A percentile compares a stretch with the other conserved stretches of the same genome.
Evolutionary conservation across 2,329 filamentous ascomycete species (phyloP).

Genomic region (Clonostachys chloroleuca): DNA sequence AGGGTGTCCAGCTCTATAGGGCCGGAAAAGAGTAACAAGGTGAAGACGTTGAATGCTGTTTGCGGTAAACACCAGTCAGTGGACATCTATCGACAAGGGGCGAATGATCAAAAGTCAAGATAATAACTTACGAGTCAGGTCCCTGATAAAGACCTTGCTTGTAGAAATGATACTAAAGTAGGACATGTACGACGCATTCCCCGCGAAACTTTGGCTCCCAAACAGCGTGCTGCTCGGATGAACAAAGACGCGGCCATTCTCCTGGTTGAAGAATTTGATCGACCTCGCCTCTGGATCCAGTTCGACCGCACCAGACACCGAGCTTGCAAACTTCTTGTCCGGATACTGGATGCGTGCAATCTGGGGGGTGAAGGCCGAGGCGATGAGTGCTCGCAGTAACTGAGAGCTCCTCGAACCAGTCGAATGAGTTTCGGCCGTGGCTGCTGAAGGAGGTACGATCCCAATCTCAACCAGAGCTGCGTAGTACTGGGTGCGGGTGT

Average conservation of each 20-base stretch:
- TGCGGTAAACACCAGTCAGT: slow-evolving; percentile 6
- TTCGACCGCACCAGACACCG: slow-evolving; percentile 84
- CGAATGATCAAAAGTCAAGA: neutral
- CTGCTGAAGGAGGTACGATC: slow-evolving; percentile 51
- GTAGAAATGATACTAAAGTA: slow-evolving; percentile 94
- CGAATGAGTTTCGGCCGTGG: slow-evolving; percentile 19
- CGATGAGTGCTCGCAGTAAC: slow-evolving; percentile 66
- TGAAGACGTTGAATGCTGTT: slow-evolving; percentile 81
- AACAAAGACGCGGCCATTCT: slow-evolving; percentile 84
- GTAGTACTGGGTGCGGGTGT: slow-evolving; percentile 82
- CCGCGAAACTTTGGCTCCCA: slow-evolving; percentile 72
- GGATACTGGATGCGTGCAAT: slow-evolving; percentile 90
- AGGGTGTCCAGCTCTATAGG: slow-evolving; percentile 81
- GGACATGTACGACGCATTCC: slow-evolving; percentile 71
- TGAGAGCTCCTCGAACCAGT: slow-evolving; percentile 20
- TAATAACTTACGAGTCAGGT: slow-evolving; percentile 71
- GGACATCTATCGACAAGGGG: neutral
- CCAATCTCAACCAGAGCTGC: slow-evolving; percentile 81
- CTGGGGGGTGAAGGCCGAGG: slow-evolving; percentile 76
- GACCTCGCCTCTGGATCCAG: slow-evolving; percentile 87
- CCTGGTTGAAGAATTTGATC: slow-evolving; percentile 89
- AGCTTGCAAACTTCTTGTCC: slow-evolving; percentile 89
- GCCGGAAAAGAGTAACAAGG: slow-evolving; percentile 83
- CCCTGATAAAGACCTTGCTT: slow-evolving; percentile 85
- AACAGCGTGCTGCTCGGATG: slow-evolving; percentile 89